Conservation (phyloP, 2,329 filamentous ascomycete species). For the Huntiella abstrusa region DNA sequence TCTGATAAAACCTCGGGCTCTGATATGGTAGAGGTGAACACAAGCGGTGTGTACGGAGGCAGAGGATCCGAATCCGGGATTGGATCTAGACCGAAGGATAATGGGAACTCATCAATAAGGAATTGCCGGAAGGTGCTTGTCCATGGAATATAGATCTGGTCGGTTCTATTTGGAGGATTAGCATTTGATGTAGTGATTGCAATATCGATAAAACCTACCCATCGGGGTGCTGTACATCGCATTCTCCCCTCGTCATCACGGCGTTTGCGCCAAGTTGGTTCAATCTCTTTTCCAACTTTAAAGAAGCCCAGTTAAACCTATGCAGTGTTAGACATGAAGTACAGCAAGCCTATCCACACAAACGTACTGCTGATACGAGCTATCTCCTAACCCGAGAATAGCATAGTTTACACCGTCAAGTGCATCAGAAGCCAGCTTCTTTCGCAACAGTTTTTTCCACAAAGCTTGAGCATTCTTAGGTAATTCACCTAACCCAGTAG, state of each 20-base stretch:
- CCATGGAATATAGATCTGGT: slow-evolving; percentile 70
- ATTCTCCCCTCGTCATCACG: slow-evolving; percentile 64
- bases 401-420: slow-evolving; percentile 54
- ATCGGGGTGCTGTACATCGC: slow-evolving; percentile 83
- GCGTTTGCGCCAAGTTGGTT: slow-evolving; percentile 64
- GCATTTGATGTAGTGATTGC: background rate
- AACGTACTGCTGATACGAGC: slow-evolving; percentile 70
- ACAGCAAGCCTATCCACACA: background rate
- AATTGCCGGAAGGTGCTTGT: slow-evolving; percentile 44
- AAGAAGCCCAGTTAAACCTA: slow-evolving; percentile 82
- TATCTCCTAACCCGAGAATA: slow-evolving; percentile 83
- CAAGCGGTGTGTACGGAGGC: slow-evolving; percentile 42
- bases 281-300: slow-evolving; percentile 72
- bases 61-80: slow-evolving; percentile 59
- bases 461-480: slow-evolving; percentile 66
- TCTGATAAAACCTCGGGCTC: background rate
- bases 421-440: slow-evolving; percentile 53
- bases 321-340: background rate
- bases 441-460: slow-evolving; percentile 70
- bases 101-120: slow-evolving; percentile 48
- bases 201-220: slow-evolving; percentile 38
- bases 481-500: slow-evolving; percentile 86
- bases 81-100: slow-evolving; percentile 45
- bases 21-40: background rate
- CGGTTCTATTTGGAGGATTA: slow-evolving; percentile 36